Evolutionary conservation across 441 rosid species (phyloP).

Genomic region (Geranium incanum): DNA sequence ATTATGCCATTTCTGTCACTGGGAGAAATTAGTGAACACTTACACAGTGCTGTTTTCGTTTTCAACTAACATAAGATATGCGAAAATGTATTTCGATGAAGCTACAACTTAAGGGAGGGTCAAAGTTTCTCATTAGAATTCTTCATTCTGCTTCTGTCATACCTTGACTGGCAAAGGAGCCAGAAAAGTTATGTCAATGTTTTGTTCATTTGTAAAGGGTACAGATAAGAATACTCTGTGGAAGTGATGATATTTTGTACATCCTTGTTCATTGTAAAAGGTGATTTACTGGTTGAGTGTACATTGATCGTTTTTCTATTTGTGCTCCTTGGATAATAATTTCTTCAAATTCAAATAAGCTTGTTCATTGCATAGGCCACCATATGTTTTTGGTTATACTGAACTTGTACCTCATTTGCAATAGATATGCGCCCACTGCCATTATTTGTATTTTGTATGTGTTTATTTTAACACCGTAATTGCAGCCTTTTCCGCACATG

Average conservation of each 20-base stretch:
- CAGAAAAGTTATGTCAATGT: neutral
- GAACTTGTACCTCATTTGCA: neutral
- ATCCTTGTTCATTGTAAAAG: neutral
- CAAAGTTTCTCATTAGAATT: neutral
- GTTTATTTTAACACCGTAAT: too few relatives aligned
- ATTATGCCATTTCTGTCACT: too few relatives aligned
- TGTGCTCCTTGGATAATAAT: neutral
- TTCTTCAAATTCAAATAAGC: neutral
- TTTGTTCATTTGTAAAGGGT: neutral
- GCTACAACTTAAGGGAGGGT: neutral
- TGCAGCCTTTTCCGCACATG: conserved; percentile 32
- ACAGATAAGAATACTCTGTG: neutral
- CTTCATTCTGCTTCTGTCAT: neutral
- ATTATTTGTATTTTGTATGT: too few relatives aligned
- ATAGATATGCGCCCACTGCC: too few relatives aligned
- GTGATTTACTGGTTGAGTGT: neutral
- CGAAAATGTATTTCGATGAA: neutral
- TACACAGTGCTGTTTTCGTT: neutral
- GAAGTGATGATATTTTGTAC: neutral
- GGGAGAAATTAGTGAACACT: neutral
- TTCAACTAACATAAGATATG: neutral
- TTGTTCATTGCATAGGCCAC: neutral
- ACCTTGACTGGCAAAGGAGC: neutral
- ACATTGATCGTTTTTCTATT: neutral
- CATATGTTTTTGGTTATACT: neutral